phyloP scores from a whole-genome alignment of 1,284 basidiomycete species.

The Pseudozyma thailandica region DNA sequence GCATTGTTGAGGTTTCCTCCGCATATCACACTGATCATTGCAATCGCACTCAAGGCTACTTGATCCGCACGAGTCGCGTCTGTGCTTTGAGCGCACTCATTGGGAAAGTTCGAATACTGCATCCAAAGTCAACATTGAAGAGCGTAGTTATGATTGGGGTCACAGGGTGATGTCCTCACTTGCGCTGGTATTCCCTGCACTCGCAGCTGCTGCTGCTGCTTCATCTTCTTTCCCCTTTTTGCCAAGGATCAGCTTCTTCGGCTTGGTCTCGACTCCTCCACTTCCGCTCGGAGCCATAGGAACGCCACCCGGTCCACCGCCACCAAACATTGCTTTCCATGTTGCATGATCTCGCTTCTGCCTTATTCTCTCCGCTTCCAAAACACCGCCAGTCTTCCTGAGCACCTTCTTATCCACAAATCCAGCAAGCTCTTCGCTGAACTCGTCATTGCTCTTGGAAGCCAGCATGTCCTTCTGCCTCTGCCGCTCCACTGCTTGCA shows the following conservation, averaged over 20 bases:
- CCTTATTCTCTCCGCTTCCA: constrained; percentile 63
- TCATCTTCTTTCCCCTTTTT: constrained; percentile 17
- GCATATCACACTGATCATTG: not conserved
- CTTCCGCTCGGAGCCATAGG: constrained; percentile 27
- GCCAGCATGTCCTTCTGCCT: constrained; percentile 58
- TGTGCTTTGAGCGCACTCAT: too few relatives aligned
- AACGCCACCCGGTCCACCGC: constrained; percentile 45
- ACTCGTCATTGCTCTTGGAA: constrained; percentile 60
- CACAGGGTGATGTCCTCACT: constrained; percentile 17
- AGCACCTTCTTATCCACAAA: constrained; percentile 66
- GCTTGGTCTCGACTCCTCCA: constrained; percentile 25
- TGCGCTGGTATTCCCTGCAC: constrained; percentile 5
- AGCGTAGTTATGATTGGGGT: not conserved
- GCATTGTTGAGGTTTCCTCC: not conserved
- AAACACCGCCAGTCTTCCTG: constrained; percentile 62
- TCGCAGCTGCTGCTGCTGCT: constrained; percentile 1
- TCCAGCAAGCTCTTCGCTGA: constrained; percentile 63
- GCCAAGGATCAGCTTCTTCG: constrained; percentile 49
- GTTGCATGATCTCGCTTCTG: constrained; percentile 64
- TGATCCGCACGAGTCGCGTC: too few relatives aligned
- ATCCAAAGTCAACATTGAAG: not conserved
- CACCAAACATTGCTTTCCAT: constrained; percentile 63
- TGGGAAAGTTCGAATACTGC: too few relatives aligned
- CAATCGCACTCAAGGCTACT: too few relatives aligned
- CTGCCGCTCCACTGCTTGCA: constrained; percentile 63